Evolutionary conservation across 345 rosid species (phyloP), one percentile per base, ranked within the genome.

Genomic region (Alliaria petiolata): DNA sequence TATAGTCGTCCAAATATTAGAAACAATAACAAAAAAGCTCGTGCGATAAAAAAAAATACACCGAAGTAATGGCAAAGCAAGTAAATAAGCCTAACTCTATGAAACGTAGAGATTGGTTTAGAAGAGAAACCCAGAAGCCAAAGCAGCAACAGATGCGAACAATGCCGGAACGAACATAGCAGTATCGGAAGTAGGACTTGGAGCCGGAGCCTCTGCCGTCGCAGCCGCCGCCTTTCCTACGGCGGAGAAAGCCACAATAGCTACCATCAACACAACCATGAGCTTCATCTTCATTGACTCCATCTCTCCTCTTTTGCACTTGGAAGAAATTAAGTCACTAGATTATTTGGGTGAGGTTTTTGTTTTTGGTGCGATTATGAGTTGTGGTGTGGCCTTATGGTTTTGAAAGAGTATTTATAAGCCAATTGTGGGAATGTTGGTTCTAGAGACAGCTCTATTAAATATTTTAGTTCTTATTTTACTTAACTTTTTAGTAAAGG

Each of bases 151-250:
- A 61, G 81, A 78, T 50, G 77, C 81, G 67, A 78, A 46, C 70
- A 78, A 67, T 45, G 78, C 72, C 0, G 81, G 78, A 7, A 72
- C 81, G 30, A 72, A 72, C 54, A 62, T 60, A 8, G 66, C 34
- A 5, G 81, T 70, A 78, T 78, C 78, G 15, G 81, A 78, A 44
- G 74, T 64, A 30, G 81, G 81, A 63, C 78, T 72, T 67, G 78
- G 81, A 59, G 81, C 81, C 16, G 81, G 81, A 53, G 78, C 12
- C 64, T 78, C 78, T 16, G 51, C 36, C 1, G 68, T 64, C 40
- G 38, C 35, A 14, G 81, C 81, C 0, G 42, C 65, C 42, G 43
- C 81, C 47, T 67, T 77, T 56, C 72, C 73, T 53, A 72, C 61
- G n/a, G 69, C 34, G 19, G 81, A 77, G 77, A 77, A 60, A 22